Percentiles rank a stretch among this genome's conserved stretches.
phyloP scores from a whole-genome alignment of 129 eudicot species.

The Saussurea involucrata region DNA sequence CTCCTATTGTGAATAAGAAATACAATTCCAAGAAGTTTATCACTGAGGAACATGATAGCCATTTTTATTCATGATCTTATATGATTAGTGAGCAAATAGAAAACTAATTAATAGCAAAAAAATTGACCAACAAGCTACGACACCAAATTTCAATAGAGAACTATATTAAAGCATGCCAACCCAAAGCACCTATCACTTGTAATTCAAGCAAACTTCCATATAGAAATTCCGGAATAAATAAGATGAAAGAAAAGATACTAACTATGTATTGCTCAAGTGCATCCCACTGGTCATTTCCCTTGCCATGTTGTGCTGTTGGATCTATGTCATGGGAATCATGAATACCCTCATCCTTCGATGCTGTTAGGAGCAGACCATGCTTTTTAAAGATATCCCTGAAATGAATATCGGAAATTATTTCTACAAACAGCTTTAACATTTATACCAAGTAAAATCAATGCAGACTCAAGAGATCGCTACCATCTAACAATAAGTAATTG shows the following conservation, averaged over 20 bases:
- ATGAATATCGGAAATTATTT: neutral
- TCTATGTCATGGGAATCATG: slow-evolving; percentile 46
- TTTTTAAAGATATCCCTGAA: slow-evolving; percentile 51
- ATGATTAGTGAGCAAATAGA: neutral
- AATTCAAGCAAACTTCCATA: neutral
- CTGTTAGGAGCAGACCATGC: slow-evolving; percentile 65
- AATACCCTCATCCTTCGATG: slow-evolving; percentile 52
- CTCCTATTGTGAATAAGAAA: too few relatives aligned
- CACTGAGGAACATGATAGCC: neutral
- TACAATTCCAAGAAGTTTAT: too few relatives aligned
- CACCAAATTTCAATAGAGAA: neutral
- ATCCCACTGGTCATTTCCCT: slow-evolving; percentile 84
- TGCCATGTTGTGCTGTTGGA: slow-evolving; percentile 38
- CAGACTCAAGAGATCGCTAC: neutral
- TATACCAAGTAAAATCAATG: slow-evolving; percentile 7
- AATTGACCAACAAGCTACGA: neutral
- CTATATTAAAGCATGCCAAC: slow-evolving; percentile 1
- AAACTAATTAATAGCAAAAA: neutral
- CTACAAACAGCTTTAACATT: neutral
- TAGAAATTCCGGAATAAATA: neutral
- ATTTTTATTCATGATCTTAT: neutral
- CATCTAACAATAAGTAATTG: neutral
- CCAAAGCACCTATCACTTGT: neutral
- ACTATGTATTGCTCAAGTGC: slow-evolving; percentile 86
- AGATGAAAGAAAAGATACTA: slow-evolving; percentile 33